Percentiles rank a stretch among this genome's conserved stretches.
Conservation (phyloP, 441 rosid genomes). For the Syzygium syzygioides region DNA sequence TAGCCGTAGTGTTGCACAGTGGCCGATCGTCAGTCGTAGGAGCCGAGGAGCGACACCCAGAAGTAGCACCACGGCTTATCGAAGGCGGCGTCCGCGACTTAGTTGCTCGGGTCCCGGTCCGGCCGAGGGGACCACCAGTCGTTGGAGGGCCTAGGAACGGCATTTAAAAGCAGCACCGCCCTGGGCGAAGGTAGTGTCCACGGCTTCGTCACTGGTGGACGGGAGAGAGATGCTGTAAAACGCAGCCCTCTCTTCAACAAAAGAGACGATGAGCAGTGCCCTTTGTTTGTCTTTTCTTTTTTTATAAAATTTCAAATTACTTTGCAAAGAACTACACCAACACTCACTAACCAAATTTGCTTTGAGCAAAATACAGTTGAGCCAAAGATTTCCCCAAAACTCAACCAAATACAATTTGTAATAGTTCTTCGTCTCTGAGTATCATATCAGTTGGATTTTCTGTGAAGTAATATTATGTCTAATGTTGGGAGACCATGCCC, state of each 20-base stretch:
- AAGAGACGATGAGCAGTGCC: background rate
- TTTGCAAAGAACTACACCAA: background rate
- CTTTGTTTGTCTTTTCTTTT: background rate
- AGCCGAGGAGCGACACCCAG: too few species aligned
- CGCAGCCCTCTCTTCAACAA: background rate
- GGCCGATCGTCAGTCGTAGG: accelerated
- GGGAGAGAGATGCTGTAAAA: background rate
- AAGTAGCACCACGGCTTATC: too few species aligned
- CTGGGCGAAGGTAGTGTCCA: too few species aligned
- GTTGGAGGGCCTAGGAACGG: background rate
- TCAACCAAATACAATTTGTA: background rate
- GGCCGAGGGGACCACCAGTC: too few species aligned
- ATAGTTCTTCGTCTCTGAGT: too few species aligned
- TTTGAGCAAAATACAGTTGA: background rate
- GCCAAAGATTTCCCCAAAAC: background rate
- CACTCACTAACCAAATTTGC: background rate
- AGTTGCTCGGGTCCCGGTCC: too few species aligned
- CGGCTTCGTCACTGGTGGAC: background rate
- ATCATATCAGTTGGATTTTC: too few species aligned
- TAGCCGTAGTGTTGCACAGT: accelerated
- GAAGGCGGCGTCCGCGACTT: too few species aligned
- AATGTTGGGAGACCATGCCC: background rate
- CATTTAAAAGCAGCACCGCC: background rate
- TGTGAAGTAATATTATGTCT: background rate
- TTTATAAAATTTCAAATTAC: background rate